Base-by-base conservation (phyloP, 1,284 basidiomycete genomes). In the Ustilago cynodontis region DNA sequence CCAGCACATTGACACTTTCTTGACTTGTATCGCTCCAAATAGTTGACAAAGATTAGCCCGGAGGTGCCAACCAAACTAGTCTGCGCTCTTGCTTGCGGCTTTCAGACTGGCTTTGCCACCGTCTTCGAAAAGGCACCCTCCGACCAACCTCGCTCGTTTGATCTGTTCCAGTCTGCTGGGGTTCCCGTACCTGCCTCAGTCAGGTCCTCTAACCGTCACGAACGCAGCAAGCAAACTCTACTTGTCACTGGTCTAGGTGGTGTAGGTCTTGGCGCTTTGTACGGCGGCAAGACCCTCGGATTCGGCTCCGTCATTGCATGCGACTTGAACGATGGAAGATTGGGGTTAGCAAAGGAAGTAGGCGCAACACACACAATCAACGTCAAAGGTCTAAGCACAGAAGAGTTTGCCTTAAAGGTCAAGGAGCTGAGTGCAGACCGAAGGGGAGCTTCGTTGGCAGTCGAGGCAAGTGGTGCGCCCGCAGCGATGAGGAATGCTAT, bases 91-190 rank as follows among this genome's bases (percentile, higher is more conserved):
- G 67, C 67, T 4, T 70, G 67, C 22, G 67, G 67, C 20, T 70
- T 70, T 37, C 67, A 70, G 39, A 70, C 67, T 20, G 67, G 67
- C 11, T 70, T 70, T 35, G 59, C 67, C 0, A 70, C 67, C 20
- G 67, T 70, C 1, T 63, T 70, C 20, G 67, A 70, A 14, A 70
- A 70, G 26, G 60, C 67, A 14, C 67, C 67, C 11, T 51, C 67
- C 1, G 60, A 63, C 45, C 26, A 59, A 18, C 56, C 56, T 10
- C 61, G 67, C 6, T 64, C 61, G 4, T 70, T 64, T 29, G 61
- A 56, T 8, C 39, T 64, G 18, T 70, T 62, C 47, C 56, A 70
- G 20, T 55, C 55, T 2, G 59, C 31, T 5, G 67, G 67, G 14
- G 29, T 60, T 5, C 29, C 52, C 13, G 39, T 67, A 2, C 65